Base-by-base conservation (phyloP, 2,329 filamentous ascomycete species). In the Nectriaceae sp. region DNA sequence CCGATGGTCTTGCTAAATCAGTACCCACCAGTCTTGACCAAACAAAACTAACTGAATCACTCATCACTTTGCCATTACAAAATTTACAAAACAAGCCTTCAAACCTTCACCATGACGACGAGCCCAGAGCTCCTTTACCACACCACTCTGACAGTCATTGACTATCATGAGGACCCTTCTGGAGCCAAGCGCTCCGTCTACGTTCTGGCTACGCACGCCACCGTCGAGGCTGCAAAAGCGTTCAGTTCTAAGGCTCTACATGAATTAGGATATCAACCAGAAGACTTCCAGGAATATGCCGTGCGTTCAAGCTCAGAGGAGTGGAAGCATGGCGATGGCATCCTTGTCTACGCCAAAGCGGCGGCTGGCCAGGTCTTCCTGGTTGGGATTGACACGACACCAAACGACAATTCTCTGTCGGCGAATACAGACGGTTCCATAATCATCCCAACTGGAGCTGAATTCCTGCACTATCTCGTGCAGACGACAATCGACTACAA, bases 401-500 rank as follows among this genome's bases (percentile, higher is more conserved):
- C 66, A 4, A 75, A 75, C 54, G 65, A 64, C 38, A 63, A 66
- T 38, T 42, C 53, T 2, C 57, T 71, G 3, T 37, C 50, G 2
- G 53, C 53, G 0, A 57, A 48, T 3, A 5, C 48, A 1, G 47
- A 63, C 22, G 56, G 63, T 1, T 44, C 49, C 21, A 35, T 56
- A 16, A 13, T 53, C 2, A 54, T 69, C 13, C 62, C 61, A 11
- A 39, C 53, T n/a, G 61, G 57, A 5, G 55, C 58, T 18, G 50
- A 63, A 3, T 56, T 64, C 35, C 60, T 76, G 47, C 65, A 72
- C 50, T 72, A 72, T 57, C 67, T 76, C 11, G 47, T 76, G 42
- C 71, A 75, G 57, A 74, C 69, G 5, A 66, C 59, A n/a, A 63
- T 71, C 24, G 63, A 75, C 57, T 74, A 75, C 60, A 67, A 69